Percentiles rank a stretch among this genome's conserved stretches.
Evolutionary conservation across 2,329 filamentous ascomycete species (phyloP).

Genomic region (Fusarium continuum): DNA sequence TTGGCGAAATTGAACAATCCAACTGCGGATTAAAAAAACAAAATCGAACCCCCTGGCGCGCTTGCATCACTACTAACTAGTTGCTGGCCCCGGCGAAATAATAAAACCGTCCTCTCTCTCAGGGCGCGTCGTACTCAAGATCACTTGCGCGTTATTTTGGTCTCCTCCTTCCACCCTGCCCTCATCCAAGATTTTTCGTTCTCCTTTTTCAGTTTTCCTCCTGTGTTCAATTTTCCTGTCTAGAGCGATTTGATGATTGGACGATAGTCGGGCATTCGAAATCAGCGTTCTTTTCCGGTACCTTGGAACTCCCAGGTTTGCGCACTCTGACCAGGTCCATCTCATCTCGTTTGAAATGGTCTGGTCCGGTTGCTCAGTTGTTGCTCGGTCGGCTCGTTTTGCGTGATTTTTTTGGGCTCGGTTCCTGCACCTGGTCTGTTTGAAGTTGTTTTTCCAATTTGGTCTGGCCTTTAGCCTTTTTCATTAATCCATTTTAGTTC

Average conservation of each 20-base stretch:
- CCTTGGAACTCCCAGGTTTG: slow-evolving; percentile 12
- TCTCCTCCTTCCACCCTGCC: neutral
- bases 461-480: neutral
- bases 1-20: slow-evolving; percentile 45
- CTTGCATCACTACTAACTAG: slow-evolving; percentile 19
- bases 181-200: neutral
- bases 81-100: slow-evolving; percentile 21
- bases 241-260: slow-evolving; percentile 29
- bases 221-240: slow-evolving; percentile 10
- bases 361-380: slow-evolving; percentile 16
- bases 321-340: neutral
- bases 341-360: slow-evolving; percentile 13
- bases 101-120: slow-evolving; percentile 39
- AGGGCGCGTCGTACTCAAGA: slow-evolving; percentile 6
- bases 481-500: neutral
- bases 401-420: neutral
- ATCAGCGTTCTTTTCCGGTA: slow-evolving; percentile 22
- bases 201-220: slow-evolving; percentile 1
- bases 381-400: slow-evolving; percentile 18
- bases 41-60: slow-evolving; percentile 33
- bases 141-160: slow-evolving; percentile 26
- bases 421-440: neutral
- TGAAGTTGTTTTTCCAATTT: neutral
- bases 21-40: slow-evolving; percentile 44
- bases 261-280: neutral